Percentiles rank a stretch among this genome's conserved stretches.
Conservation (phyloP, 768 basidiomycete species). For the Mycena maculata region DNA sequence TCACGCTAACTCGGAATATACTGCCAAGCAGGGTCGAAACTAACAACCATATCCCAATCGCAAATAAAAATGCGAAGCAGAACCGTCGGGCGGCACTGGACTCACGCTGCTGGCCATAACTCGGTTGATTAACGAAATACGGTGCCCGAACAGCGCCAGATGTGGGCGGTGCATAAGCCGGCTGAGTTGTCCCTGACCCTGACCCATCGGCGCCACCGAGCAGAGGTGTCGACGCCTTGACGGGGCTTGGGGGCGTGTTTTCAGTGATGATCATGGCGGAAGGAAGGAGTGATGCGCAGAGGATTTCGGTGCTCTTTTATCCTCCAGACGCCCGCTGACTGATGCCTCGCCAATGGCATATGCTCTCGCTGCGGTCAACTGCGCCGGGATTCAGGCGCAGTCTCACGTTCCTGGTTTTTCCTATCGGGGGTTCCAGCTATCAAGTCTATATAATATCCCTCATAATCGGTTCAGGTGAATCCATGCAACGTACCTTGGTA, state of each 20-base stretch:
- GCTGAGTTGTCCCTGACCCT: slow-evolving; percentile 6
- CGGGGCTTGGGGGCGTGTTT: slow-evolving; percentile 1
- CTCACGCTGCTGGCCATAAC: neutral
- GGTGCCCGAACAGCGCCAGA: slow-evolving; percentile 4
- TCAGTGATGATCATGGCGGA: slow-evolving; percentile 32
- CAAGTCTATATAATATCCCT: no score
- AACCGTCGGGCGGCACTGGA: slow-evolving; percentile 26
- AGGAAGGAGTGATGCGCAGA: neutral
- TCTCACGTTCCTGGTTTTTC: neutral
- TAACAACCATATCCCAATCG: slow-evolving; percentile 25
- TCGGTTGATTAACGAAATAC: slow-evolving; percentile 16
- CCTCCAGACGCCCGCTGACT: no score
- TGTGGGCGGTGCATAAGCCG: slow-evolving; percentile 20
- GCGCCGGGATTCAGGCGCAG: neutral
- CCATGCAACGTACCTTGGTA: no score
- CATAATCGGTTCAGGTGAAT: no score
- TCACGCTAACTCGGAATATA: slow-evolving; percentile 5
- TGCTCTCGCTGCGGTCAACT: no score
- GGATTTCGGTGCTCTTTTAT: slow-evolving; percentile 15
- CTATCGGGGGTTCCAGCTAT: no score
- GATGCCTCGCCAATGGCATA: no score
- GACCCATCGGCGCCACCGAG: slow-evolving; percentile 18
- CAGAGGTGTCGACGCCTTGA: slow-evolving; percentile 23
- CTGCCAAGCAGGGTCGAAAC: slow-evolving; percentile 14
- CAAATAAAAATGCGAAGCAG: slow-evolving; percentile 18